These are phyloP conservation scores for Tolypocladium inflatum DNA, from an alignment of 2,329 filamentous ascomycete genomes.

Conservation along the genomic window DNA sequence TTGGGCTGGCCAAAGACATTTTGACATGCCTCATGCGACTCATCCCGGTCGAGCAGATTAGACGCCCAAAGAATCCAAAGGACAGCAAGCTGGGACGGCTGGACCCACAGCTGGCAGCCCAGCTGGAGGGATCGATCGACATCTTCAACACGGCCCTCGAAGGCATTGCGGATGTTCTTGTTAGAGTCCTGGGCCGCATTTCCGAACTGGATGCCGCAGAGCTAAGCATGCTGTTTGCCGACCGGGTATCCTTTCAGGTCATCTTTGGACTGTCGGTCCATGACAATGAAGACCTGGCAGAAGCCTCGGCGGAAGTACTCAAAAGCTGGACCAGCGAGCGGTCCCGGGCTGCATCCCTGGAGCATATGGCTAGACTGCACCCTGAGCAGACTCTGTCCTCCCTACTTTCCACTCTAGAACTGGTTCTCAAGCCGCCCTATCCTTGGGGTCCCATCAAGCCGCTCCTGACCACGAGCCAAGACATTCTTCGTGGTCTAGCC, in stretches of 20 bases:
- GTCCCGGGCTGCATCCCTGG: constrained; percentile 29
- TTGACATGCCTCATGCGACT: constrained; percentile 62
- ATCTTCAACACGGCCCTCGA: constrained; percentile 68
- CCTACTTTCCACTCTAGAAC: constrained; percentile 33
- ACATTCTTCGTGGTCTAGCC: constrained; percentile 46
- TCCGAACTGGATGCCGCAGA: constrained; percentile 65
- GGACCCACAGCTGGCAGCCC: constrained; percentile 1
- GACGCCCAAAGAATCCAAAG: constrained; percentile 42
- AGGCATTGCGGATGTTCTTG: constrained; percentile 48
- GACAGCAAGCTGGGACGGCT: constrained; percentile 18
- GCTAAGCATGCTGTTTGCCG: constrained; percentile 59
- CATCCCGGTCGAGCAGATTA: constrained; percentile 66
- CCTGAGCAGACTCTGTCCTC: constrained; percentile 30
- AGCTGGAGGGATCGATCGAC: constrained; percentile 32
- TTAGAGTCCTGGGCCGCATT: constrained; percentile 67
- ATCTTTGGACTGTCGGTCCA: constrained; percentile 75
- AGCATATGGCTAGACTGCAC: constrained; percentile 29
- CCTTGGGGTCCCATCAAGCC: constrained; percentile 50
- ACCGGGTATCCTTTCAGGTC: constrained; percentile 58
- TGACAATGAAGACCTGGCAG: constrained; percentile 67
- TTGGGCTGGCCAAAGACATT: constrained; percentile 66
- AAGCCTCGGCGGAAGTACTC: constrained; percentile 71
- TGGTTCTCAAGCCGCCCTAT: constrained; percentile 21
- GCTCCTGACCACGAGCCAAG: constrained; percentile 46
- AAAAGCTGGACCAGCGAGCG: constrained; percentile 69